Percentiles rank a stretch among this genome's conserved stretches.
Evolutionary conservation across 2,329 filamentous ascomycete genomes (phyloP).

Genomic region (Sclerotinia glacialis): DNA sequence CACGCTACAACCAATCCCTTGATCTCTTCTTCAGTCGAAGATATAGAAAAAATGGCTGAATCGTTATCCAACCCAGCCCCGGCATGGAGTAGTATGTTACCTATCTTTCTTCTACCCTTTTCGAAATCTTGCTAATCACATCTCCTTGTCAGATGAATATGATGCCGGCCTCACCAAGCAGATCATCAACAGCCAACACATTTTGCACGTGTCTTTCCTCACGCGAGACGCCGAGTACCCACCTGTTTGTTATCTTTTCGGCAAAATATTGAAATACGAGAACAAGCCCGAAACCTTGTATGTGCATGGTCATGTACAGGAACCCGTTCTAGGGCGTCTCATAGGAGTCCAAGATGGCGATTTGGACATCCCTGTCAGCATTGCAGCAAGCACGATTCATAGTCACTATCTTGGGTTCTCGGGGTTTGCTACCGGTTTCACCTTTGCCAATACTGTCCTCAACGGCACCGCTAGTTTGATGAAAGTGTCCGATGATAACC

Average conservation of each 20-base stretch:
- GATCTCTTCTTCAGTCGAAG: not conserved
- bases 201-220: not conserved
- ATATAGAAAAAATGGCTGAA: not conserved
- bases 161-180: not conserved
- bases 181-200: slow-evolving; percentile 5
- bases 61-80: not conserved
- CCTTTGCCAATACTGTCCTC: not conserved
- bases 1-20: not conserved
- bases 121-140: not conserved
- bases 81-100: not conserved
- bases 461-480: not conserved
- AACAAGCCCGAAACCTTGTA: not conserved
- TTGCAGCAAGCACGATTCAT: not conserved
- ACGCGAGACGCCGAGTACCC: slow-evolving; percentile 5
- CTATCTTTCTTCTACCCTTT: not conserved
- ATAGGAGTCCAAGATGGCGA: not conserved
- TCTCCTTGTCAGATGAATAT: not conserved
- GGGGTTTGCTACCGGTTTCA: not conserved
- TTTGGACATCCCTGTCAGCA: not conserved
- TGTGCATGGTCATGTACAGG: not conserved
- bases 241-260: not conserved
- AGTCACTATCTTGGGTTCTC: not conserved
- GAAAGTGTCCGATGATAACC: not conserved
- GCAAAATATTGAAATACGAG: not conserved
- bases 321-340: not conserved